These are phyloP conservation scores for Eucalyptus marginata DNA, from an alignment of 345 rosid species.

Conservation along the genomic window DNA sequence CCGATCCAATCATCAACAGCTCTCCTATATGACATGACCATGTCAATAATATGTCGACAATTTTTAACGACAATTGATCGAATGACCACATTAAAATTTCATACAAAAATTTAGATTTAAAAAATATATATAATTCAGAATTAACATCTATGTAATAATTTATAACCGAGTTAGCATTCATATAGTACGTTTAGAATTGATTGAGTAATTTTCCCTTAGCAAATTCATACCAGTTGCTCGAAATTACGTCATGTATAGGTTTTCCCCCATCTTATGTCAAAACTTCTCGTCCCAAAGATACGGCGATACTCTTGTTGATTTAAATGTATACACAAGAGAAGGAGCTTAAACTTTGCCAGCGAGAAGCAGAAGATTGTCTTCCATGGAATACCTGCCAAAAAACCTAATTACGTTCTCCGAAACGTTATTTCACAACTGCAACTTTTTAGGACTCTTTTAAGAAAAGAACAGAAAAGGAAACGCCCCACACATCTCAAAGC, in stretches of 20 bases:
- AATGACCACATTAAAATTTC: accelerated
- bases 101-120: accelerated
- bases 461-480: neutral
- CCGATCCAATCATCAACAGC: too few species aligned
- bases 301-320: conserved; percentile 15
- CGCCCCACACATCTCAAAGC: neutral
- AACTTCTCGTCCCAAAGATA: conserved; percentile 52
- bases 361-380: neutral
- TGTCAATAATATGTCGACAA: too few species aligned
- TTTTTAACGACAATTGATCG: accelerated
- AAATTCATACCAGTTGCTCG: neutral
- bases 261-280: conserved; percentile 43
- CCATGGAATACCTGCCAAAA: neutral
- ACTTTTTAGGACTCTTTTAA: neutral
- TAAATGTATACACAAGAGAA: neutral
- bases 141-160: accelerated
- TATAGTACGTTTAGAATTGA: accelerated
- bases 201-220: neutral
- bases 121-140: accelerated
- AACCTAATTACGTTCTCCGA: neutral
- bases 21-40: neutral
- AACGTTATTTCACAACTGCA: neutral
- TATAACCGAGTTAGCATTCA: accelerated
- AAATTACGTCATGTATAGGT: conserved; percentile 4
- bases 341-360: neutral